Evolutionary conservation across 2,329 filamentous ascomycete species (phyloP).

Genomic region (Rhexocercosporidium sp.): DNA sequence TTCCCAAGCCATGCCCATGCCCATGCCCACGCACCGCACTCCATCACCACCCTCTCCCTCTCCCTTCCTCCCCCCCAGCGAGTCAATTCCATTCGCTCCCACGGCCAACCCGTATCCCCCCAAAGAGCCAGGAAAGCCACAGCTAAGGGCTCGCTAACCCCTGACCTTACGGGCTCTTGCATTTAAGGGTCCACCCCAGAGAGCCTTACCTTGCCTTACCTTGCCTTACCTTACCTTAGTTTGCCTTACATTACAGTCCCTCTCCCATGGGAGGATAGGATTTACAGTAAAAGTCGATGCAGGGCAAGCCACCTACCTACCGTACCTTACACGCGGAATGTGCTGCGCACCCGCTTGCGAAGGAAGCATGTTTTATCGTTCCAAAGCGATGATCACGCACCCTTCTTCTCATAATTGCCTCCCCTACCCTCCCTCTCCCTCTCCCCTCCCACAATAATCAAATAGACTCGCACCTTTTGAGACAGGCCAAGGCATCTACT

Average conservation of each 20-base stretch:
- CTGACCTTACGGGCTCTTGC: conserved; percentile 7
- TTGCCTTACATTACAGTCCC: too few species aligned
- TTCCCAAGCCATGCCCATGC: not conserved
- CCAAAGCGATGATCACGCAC: conserved; percentile 2
- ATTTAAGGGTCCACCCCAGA: conserved; percentile 2
- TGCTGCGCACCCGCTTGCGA: not conserved
- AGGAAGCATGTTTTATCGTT: not conserved
- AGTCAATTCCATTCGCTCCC: conserved; percentile 1
- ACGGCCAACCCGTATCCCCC: not conserved
- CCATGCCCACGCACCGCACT: not conserved
- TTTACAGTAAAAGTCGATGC: conserved; percentile 10
- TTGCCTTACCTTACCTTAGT: too few species aligned
- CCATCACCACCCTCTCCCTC: too few species aligned
- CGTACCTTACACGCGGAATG: not conserved
- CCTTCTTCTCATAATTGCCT: too few species aligned
- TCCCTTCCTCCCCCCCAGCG: not conserved
- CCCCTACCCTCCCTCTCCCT: not conserved
- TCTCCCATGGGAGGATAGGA: not conserved
- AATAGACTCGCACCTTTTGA: not conserved
- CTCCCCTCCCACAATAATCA: not conserved
- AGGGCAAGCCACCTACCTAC: not conserved
- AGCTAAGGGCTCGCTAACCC: conserved; percentile 5
- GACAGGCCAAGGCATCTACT: not conserved
- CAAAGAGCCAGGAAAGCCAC: not conserved
- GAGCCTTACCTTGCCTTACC: too few species aligned